Base-by-base conservation (phyloP, 2,329 filamentous ascomycete species). In the Scedosporium aurantiacum region DNA sequence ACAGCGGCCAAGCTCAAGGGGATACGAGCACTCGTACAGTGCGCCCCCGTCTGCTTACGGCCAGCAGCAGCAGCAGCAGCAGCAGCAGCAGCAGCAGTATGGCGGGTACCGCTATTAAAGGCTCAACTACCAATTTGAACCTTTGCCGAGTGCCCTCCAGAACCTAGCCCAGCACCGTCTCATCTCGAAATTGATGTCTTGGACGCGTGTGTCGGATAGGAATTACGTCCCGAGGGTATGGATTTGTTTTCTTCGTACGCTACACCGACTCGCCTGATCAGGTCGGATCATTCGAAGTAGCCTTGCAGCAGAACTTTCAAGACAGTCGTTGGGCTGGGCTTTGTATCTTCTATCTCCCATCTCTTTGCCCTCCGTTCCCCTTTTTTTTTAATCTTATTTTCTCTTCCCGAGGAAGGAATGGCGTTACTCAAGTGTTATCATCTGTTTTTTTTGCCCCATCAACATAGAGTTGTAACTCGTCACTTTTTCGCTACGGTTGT, bases 21-120 rank as follows among this genome's bases (percentile, higher is more conserved):
- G 58, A 2, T 60, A 60, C n/a, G 58, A 60, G 37, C 56, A 58
- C 32, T 37, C 32, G 4, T 58, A 58, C 21, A n/a, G 56, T 6
- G 68, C 69, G 21, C 65, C 66, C 7, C 65, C 68, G 37, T 64
- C 67, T 60, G 69, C 64, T 23, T 75, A 73, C 25, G 69, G 68
- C 45, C 68, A 69, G 50, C 69, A 70, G 14, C 67, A 70, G 37
- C 65, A 68, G 2, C 72, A 55, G 47, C 58, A 72, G n/a, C 71
- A 74, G 58, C 67, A 70, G 37, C 65, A 68, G 2, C 72, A 55
- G 47, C 58, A 72, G n/a, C 71, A 74, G 58, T 75, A 70, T 63
- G 72, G 71, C 58, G 70, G 71, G 25, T 74, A 73, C 62, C 68
- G 70, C 40, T 75, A 70, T 63, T 73, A 55, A 60, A 40, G 14